Conservation (phyloP, 441 rosid genomes). For the Pelargonium citronellum region DNA sequence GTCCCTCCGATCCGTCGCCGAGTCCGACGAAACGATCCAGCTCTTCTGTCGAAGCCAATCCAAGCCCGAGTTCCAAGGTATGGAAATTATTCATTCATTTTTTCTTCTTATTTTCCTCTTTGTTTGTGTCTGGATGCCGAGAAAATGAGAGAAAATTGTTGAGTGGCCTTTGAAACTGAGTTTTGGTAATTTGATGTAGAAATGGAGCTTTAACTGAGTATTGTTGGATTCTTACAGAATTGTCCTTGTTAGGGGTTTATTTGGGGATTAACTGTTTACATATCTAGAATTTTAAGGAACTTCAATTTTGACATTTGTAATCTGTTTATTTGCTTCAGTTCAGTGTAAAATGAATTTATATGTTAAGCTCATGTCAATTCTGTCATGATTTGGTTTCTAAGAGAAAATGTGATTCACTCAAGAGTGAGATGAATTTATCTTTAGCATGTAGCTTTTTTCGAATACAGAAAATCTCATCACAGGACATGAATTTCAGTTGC, state of each 20-base stretch:
- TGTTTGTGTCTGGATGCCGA: neutral
- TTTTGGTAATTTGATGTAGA: neutral
- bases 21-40: constrained; percentile 61
- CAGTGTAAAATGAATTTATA: neutral
- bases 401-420: neutral
- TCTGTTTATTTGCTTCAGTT: neutral
- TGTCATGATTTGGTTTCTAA: neutral
- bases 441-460: neutral
- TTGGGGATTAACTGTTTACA: neutral
- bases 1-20: constrained; percentile 63
- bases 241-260: neutral
- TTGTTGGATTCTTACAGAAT: too few relatives aligned
- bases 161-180: neutral
- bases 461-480: neutral
- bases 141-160: neutral
- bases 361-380: neutral
- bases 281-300: neutral
- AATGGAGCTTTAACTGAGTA: neutral
- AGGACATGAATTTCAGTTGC: too few relatives aligned
- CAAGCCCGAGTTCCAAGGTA: constrained; percentile 70
- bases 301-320: neutral
- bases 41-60: constrained; percentile 71
- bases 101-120: neutral
- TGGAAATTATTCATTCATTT: too few relatives aligned
- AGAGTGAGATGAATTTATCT: neutral